Evolutionary conservation across 2,329 filamentous ascomycete genomes (phyloP).

Genomic region (Colletotrichum graminicola): DNA sequence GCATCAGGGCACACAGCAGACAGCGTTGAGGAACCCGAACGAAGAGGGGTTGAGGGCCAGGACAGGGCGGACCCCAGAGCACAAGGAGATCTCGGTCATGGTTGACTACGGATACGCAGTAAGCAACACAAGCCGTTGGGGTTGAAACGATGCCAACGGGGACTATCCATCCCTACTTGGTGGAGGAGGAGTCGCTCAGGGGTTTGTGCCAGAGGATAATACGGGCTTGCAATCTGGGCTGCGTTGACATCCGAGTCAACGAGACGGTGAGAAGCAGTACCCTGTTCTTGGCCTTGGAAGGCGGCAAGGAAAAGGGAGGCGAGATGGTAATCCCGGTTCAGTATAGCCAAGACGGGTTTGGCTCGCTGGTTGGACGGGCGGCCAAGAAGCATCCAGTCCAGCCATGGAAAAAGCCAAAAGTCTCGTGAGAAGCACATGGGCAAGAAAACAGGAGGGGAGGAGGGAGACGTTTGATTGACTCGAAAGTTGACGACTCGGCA

Average conservation of each 20-base stretch:
- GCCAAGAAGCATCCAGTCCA: conserved; percentile 32
- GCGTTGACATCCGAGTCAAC: conserved; percentile 23
- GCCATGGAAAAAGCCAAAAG: background rate
- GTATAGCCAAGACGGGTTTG: conserved; percentile 10
- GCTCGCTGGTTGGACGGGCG: conserved; percentile 9
- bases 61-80: conserved; percentile 3
- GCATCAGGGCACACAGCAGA: conserved; percentile 21
- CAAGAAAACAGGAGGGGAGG: background rate
- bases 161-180: conserved; percentile 8
- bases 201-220: conserved; percentile 18
- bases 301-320: conserved; percentile 36
- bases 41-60: conserved; percentile 7
- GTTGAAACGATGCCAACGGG: conserved; percentile 12
- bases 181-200: conserved; percentile 8
- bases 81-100: conserved; percentile 10
- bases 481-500: conserved; percentile 21
- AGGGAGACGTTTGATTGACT: conserved; percentile 20
- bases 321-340: conserved; percentile 38
- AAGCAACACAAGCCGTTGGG: conserved; percentile 8
- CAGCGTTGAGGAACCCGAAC: conserved; percentile 21
- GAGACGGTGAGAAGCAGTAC: conserved; percentile 8
- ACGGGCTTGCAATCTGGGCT: conserved; percentile 24
- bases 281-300: background rate
- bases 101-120: background rate
- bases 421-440: background rate